Base-by-base conservation (phyloP, 73 alveolate genomes). In the Stentor coeruleus region DNA sequence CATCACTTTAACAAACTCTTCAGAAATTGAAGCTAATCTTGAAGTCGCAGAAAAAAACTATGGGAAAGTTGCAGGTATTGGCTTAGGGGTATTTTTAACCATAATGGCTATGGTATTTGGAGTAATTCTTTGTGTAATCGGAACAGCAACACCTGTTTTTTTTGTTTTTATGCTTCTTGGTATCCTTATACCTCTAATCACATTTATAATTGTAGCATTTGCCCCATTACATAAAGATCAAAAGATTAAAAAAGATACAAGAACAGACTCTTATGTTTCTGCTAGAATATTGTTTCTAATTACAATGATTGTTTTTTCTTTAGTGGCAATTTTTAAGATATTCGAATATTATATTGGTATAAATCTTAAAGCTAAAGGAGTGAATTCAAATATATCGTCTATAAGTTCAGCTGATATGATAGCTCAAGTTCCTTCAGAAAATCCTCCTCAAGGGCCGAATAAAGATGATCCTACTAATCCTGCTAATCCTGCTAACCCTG, bases 91-190 rank as follows among this genome's bases (percentile, higher is more conserved):
- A 2, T 66, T 66, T 2, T 66, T 66, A 31, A 66, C 79, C 0
- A 66, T 66, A 1, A 31, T 66, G n/a, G 79, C 79, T 20, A 66
- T 66, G n/a, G 33, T 66, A 14, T 1, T 66, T 14, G 79, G 79
- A 20, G 79, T 66, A 14, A 20, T 66, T 1, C 40, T 66, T 20
- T 66, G 79, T 31, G 33, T 66, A 28, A 66, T 66, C 41, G 79
- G 79, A 20, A 66, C 79, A 33, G 79, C 79, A 66, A 66, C 79
- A 28, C 79, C 79, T 28, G n/a, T 26, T 31, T 66, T 66, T 66
- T 0, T 66, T 33, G 79, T 66, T 20, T 20, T 66, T 20, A 28
- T 66, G n/a, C n/a, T 66, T 20, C 14, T 66, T 20, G 79, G 79
- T 14, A 66, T 66, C n/a, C 41, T 66, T 11, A 66, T 66, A 28